A percentile compares a stretch with the other conserved stretches of the same genome.
These are phyloP conservation scores for Pseudonectria foliicola DNA, from an alignment of 2,329 filamentous ascomycete genomes.

Conservation along the genomic window DNA sequence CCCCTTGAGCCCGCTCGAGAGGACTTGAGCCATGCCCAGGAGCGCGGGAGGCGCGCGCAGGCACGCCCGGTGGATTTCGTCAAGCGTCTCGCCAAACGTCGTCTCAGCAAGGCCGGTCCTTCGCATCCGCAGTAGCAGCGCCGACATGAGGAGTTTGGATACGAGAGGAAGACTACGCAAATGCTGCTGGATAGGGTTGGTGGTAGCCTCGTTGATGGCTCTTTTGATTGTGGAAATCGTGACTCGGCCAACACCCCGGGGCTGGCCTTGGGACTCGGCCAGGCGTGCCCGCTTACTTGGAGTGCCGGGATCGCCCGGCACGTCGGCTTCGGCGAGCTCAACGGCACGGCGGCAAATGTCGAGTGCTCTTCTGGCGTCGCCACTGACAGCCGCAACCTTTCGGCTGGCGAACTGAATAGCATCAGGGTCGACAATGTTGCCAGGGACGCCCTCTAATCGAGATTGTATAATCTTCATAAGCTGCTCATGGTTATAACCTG, in stretches of 20 bases:
- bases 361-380: constrained; percentile 83
- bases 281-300: constrained; percentile 48
- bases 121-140: constrained; percentile 69
- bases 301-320: constrained; percentile 43
- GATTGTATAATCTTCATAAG: constrained; percentile 96
- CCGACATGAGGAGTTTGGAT: constrained; percentile 79
- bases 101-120: constrained; percentile 83
- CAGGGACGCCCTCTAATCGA: constrained; percentile 80
- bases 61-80: constrained; percentile 52
- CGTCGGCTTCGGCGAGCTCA: constrained; percentile 80
- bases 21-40: constrained; percentile 31
- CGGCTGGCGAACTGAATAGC: constrained; percentile 93
- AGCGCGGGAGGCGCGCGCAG: constrained; percentile 28
- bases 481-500: constrained; percentile 94
- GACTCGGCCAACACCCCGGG: constrained; percentile 47
- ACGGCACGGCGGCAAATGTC: constrained; percentile 95
- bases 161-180: constrained; percentile 74
- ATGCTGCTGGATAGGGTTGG: constrained; percentile 84
- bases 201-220: constrained; percentile 91
- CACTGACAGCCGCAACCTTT: constrained; percentile 94
- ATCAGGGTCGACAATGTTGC: constrained; percentile 84
- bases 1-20: constrained; percentile 23
- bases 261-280: constrained; percentile 18
- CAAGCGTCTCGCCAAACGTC: constrained; percentile 79
- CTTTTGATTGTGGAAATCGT: constrained; percentile 91